These are phyloP conservation scores for Candida anutae DNA, from an alignment of 1,139 yeast genomes.

Conservation along the genomic window DNA sequence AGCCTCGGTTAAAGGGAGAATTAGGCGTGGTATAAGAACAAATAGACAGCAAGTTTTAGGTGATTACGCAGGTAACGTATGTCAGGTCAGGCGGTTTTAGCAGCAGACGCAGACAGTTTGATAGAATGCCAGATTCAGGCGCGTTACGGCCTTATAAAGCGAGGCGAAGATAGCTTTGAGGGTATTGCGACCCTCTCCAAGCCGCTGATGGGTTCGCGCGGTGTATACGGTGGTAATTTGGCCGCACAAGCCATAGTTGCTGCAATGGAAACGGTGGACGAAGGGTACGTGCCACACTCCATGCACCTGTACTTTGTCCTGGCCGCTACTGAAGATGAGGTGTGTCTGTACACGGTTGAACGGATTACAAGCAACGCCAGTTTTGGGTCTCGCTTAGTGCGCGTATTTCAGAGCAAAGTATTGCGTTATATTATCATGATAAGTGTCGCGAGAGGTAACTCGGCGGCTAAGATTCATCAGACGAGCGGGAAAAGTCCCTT, in stretches of 20 bases:
- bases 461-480: constrained; percentile 12
- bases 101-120: no score
- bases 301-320: constrained; percentile 35
- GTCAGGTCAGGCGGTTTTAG: no score
- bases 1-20: no score
- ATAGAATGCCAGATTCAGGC: constrained; percentile 5
- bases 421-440: constrained; percentile 27
- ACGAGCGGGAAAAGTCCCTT: constrained; percentile 18
- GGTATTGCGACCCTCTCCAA: constrained; percentile 27
- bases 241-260: constrained; percentile 35
- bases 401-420: constrained; percentile 21
- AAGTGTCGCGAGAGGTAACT: constrained; percentile 25
- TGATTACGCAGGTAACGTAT: no score
- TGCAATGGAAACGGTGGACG: constrained; percentile 26
- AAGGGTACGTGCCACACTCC: constrained; percentile 34
- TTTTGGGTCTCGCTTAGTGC: constrained; percentile 25
- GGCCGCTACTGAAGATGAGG: constrained; percentile 25
- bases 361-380: constrained; percentile 22
- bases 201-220: constrained; percentile 26
- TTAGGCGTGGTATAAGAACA: no score
- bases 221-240: constrained; percentile 37
- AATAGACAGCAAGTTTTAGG: no score
- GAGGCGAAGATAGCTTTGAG: constrained; percentile 12
- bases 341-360: constrained; percentile 26
- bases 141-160: constrained; percentile 7